Base-by-base conservation (phyloP, 495 filamentous ascomycete genomes). In the Parmelia sp. region DNA sequence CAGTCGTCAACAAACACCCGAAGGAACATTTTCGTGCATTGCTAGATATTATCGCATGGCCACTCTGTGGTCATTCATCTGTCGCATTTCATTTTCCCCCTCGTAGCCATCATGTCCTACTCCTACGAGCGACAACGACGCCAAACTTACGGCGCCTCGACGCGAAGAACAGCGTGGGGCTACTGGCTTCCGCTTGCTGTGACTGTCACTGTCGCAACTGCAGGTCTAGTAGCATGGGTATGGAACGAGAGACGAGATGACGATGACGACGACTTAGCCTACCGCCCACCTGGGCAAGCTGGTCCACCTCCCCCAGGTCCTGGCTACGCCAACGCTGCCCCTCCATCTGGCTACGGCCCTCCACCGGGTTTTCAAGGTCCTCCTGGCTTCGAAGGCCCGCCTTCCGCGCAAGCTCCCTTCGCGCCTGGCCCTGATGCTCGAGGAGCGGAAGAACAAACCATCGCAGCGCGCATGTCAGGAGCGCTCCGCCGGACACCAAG, bases 151-250 rank as follows among this genome's bases (percentile, higher is more conserved):
- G 81, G 84, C 70, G 77, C 82, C 67, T 73, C 77, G n/a, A 76
- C 79, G 42, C 80, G 85, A 69, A 87, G 90, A 69, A 84, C 84
- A 60, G 83, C 87, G 59, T 78, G 90, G 72, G 85, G 87, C 70
- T 91, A 92, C 76, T 96, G 91, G 90, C 82, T 93, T 61, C 92
- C 92, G 61, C 77, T 96, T 53, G 86, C 86, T 58, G 71, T 96
- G 65, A 96, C 92, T 47, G 85, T 93, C 42, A 91, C 91, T 58
- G 82, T 92, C 67, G 92, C 92, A 42, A 89, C 92, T 29, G 82
- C 89, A 60, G 90, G 91, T 36, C 77, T 94, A 59, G 92, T 86
- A 33, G 90, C 92, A 29, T 97, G 92, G 92, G 84, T 92, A 36
- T 96, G 91, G 92, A 93, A 88, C 75, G 90, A 94, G 77, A 86